Conservation (phyloP, 306 rosid genomes). For the Fagus crenata region DNA sequence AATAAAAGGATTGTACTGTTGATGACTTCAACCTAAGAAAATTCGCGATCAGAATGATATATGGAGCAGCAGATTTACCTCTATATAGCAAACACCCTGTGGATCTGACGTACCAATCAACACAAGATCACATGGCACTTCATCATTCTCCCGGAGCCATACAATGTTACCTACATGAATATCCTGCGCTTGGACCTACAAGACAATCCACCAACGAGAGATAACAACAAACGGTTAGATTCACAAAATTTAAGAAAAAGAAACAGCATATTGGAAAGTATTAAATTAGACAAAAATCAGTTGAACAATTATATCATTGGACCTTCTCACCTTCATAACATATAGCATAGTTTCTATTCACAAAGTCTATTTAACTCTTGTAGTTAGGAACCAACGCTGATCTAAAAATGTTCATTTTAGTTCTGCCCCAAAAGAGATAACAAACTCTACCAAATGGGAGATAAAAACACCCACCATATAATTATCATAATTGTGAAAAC, state of each 20-base stretch:
- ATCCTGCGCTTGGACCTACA: slow-evolving; percentile 92
- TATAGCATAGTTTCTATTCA: not conserved
- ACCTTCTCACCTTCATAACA: not conserved
- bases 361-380: not conserved
- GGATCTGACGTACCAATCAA: slow-evolving; percentile 93
- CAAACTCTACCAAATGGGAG: not conserved
- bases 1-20: not conserved
- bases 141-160: slow-evolving; percentile 98
- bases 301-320: not conserved
- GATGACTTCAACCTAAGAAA: not conserved
- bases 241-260: slow-evolving; percentile 21
- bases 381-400: not conserved
- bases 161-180: slow-evolving; percentile 82
- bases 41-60: not conserved
- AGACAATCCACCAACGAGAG: slow-evolving; percentile 24
- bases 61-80: slow-evolving; percentile 55
- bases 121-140: slow-evolving; percentile 97
- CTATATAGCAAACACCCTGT: slow-evolving; percentile 88
- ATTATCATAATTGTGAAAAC: not conserved
- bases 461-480: not conserved
- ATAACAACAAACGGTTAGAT: slow-evolving; percentile 21
- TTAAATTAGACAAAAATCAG: not conserved
- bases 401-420: not conserved
- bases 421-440: not conserved
- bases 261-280: slow-evolving; percentile 11